Evolutionary conservation across 495 filamentous ascomycete genomes (phyloP).

Genomic region (Penicillium diatomitis): DNA sequence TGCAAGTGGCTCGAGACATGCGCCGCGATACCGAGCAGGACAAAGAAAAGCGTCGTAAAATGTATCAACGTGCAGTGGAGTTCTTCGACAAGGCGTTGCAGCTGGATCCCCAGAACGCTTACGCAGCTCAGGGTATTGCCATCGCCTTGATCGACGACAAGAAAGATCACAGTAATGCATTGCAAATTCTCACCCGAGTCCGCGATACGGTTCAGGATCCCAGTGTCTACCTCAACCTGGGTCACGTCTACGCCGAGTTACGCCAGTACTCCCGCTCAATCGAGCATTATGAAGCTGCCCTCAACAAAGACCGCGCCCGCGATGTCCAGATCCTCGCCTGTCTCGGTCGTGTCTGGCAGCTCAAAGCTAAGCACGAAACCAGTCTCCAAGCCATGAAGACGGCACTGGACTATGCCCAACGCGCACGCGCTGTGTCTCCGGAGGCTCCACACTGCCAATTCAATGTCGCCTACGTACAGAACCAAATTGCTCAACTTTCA

Average conservation of each 20-base stretch:
- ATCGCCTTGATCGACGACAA: conserved; percentile 91
- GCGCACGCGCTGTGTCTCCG: conserved; percentile 68
- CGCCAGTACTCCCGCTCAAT: conserved; percentile 83
- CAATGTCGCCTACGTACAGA: conserved; percentile 96
- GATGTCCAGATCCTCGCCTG: conserved; percentile 82
- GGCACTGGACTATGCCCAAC: conserved; percentile 77
- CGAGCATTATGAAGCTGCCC: conserved; percentile 84
- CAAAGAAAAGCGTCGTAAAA: conserved; percentile 76
- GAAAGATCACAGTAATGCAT: conserved; percentile 69
- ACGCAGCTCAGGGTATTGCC: conserved; percentile 89
- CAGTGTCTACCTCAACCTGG: conserved; percentile 81
- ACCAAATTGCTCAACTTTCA: conserved; percentile 79
- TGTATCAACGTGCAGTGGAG: conserved; percentile 85
- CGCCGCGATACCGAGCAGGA: conserved; percentile 78
- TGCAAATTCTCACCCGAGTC: conserved; percentile 80
- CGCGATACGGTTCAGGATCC: conserved; percentile 80
- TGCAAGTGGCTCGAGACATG: conserved; percentile 86
- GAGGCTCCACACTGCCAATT: conserved; percentile 88
- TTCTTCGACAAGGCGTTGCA: conserved; percentile 97
- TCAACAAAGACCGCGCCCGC: conserved; percentile 67
- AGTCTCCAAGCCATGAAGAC: conserved; percentile 72
- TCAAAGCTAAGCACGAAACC: conserved; percentile 74
- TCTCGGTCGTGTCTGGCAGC: conserved; percentile 87
- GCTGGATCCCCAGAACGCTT: conserved; percentile 85
- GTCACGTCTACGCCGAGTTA: conserved; percentile 83